A percentile compares a stretch with the other conserved stretches of the same genome.
Conservation (phyloP, 495 filamentous ascomycete species). For the Filosporella fistucella region DNA sequence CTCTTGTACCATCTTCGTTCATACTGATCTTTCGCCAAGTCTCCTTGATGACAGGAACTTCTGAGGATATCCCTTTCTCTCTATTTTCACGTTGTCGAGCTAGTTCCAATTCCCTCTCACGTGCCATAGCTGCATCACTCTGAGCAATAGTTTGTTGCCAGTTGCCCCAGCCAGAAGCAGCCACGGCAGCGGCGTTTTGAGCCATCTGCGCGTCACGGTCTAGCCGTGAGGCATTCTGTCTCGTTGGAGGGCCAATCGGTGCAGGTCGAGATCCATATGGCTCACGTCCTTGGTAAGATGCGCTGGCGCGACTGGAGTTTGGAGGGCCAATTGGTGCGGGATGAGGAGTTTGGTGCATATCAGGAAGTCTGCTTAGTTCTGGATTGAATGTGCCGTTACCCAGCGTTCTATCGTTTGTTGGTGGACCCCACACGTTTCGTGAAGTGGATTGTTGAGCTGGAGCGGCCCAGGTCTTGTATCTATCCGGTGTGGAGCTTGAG, state of each 20-base stretch:
- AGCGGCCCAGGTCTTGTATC: constrained; percentile 20
- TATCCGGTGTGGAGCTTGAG: constrained; percentile 8
- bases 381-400: constrained; percentile 78
- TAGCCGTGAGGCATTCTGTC: constrained; percentile 15
- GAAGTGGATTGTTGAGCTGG: constrained; percentile 34
- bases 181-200: constrained; percentile 2
- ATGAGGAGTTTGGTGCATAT: constrained; percentile 32
- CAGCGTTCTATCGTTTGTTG: constrained; percentile 59
- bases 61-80: constrained; percentile 11
- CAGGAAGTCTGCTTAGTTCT: constrained; percentile 45
- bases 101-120: constrained; percentile 12
- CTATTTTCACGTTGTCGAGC: constrained; percentile 12
- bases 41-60: constrained; percentile 48
- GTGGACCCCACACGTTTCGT: constrained; percentile 71
- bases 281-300: constrained; percentile 29
- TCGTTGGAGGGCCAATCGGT: constrained; percentile 37
- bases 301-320: constrained; percentile 29
- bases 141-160: constrained; percentile 38
- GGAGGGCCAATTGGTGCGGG: constrained; percentile 52
- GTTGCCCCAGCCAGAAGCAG: constrained; percentile 39
- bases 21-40: constrained; percentile 58
- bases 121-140: constrained; percentile 30
- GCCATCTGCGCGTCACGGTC: not conserved
- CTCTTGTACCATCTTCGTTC: constrained; percentile 23
- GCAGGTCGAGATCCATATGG: constrained; percentile 34